Evolutionary conservation across 2,329 filamentous ascomycete species (phyloP), one percentile per base, ranked within the genome.

Genomic region (Xylariaceae sp.): DNA sequence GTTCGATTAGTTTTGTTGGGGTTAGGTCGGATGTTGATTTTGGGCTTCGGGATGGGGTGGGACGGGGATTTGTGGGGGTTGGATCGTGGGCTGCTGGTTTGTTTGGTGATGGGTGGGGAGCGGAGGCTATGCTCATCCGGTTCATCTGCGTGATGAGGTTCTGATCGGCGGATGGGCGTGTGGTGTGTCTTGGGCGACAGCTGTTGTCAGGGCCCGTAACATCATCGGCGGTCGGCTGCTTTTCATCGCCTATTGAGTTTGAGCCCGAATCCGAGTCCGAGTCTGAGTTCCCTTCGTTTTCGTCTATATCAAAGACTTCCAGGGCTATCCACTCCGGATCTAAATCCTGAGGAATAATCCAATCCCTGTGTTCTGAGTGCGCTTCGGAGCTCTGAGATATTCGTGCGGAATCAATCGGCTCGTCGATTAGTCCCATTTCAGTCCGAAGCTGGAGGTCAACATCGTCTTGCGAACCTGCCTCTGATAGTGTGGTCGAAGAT

Each of bases 301-400:
- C 74, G 2, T 83, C 77, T 63, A 89, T 85, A 15, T 82, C 80
- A 66, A 86, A 94, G 1, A 96, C 88, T 67, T 96, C 90, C 15
- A 96, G 83, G 0, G 92, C 92, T 60, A 96, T 81, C 92, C 92
- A 96, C 70, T 95, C 92, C 0, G 87, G 84, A 61, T 96, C 92
- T 0, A 96, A 75, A 55, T 91, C 87, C 1, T 78, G 76, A 0
- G 90, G 89, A 2, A 95, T 74, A 10, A 75, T 74, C 80, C 83
- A 86, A 7, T 73, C 70, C 10, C 58, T 18, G 10, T 51, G 22
- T 29, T 44, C 16, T 47, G 47, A 42, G 3, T 18, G 47, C 13
- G 45, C 8, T 53, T 46, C 50, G n/a, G 37, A 44, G 18, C 26
- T 18, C 19, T 48, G 16, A 41, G 39, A 21, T 51, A 46, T 41